Percentiles rank a stretch among this genome's conserved stretches.
Evolutionary conservation across 805 yeast genomes (phyloP).

Genomic region (Alloascoidea hylecoeti): DNA sequence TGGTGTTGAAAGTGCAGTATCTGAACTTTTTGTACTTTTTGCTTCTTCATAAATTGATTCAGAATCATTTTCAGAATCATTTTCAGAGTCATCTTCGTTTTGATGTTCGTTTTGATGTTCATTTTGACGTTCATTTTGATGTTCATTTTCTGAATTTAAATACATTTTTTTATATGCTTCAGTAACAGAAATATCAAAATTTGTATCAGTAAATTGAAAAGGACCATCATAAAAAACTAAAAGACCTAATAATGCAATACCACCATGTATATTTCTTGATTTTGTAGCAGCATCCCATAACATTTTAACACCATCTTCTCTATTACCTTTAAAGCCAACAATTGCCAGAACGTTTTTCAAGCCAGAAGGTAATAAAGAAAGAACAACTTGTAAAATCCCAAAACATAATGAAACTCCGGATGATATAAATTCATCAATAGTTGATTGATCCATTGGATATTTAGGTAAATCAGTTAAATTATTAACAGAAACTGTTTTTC

Average conservation of each 20-base stretch:
- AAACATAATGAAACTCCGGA: slow-evolving; percentile 86
- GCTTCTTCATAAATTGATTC: not conserved
- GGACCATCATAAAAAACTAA: slow-evolving; percentile 93
- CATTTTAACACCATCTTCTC: slow-evolving; percentile 71
- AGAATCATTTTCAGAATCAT: too few relatives aligned
- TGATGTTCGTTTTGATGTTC: not conserved
- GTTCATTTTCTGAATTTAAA: too few relatives aligned
- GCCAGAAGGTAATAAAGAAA: slow-evolving; percentile 85
- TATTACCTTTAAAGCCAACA: slow-evolving; percentile 83
- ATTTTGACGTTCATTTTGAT: not conserved
- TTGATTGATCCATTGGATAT: not conserved
- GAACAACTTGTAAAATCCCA: slow-evolving; percentile 82
- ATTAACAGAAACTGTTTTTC: not conserved
- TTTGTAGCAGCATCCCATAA: slow-evolving; percentile 74
- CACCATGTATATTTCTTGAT: slow-evolving; percentile 83
- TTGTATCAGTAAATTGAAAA: slow-evolving; percentile 81
- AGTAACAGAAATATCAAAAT: slow-evolving; percentile 12
- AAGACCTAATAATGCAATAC: slow-evolving; percentile 72
- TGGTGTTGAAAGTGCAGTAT: not conserved
- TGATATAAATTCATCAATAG: slow-evolving; percentile 75
- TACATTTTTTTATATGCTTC: not conserved
- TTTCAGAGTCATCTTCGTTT: not conserved
- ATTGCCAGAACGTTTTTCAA: slow-evolving; percentile 84
- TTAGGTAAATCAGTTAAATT: not conserved
- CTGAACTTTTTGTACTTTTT: not conserved